Base-by-base conservation (phyloP, 805 yeast genomes). In the Suhomyces vadensis region DNA sequence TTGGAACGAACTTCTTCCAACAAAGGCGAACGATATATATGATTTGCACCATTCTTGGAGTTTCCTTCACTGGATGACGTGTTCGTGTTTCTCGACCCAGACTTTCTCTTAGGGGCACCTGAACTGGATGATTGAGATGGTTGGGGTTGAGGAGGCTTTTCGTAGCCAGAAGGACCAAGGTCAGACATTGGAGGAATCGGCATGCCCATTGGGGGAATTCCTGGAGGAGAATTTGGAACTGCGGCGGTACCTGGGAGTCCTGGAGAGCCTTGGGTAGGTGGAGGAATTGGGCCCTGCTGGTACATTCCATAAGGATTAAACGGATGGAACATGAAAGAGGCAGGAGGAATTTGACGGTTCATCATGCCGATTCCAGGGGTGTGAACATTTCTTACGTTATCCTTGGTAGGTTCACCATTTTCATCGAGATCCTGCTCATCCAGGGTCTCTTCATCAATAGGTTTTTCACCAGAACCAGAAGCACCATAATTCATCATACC, bases 1-100 rank as follows among this genome's bases (percentile, higher is more conserved):
- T 82, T 83, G 47, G 81, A 77, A 41, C 96, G 79, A 50, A 92
- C 87, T 57, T 88, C 95, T 60, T 91, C 97, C 47, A 92, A 67
- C 31, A 89, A 66, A 8, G 95, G 91, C 2, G 90, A 83, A 54
- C 95, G 72, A 50, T 82, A 79, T 47, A 83, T 83, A 52, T 77
- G 84, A 33, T 65, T 68, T 6, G 50, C 55, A 16, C 51, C 52
- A 22, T 54, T 53, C 27, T 52, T 49, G 8, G 42, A 25, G 21
- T 39, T 43, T 29, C 22, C 40, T 17, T 13, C 43, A 35, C 16
- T 46, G 22, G 19, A 47, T n/a, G n/a, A n/a, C 5, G 9, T 29
- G 46, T 35, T 49, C 47, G 37, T 26, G 37, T 16, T 49, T 40
- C 35, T 40, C 48, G 43, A 39, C 49, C 54, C 64, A 45, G 54